Evolutionary conservation across 164 flowering plant genomes (phyloP).

Genomic region (Magnolia changhungtana): DNA sequence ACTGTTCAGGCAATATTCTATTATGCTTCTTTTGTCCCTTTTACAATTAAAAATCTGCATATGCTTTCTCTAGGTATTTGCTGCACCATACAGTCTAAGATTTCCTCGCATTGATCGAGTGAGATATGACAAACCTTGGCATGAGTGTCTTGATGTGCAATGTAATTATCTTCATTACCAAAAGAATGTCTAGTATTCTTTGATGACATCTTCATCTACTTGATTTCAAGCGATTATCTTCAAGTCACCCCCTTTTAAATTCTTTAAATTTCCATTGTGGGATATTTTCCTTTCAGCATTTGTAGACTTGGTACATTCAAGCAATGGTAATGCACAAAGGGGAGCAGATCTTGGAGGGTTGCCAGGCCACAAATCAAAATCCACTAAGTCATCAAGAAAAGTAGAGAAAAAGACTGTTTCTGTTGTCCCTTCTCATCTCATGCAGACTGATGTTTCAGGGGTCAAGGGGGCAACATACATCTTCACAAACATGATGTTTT

Average conservation of each 20-base stretch:
- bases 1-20: neutral
- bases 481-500: slow-evolving; percentile 76
- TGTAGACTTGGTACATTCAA: slow-evolving; percentile 76
- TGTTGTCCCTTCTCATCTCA: slow-evolving; percentile 76
- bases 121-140: slow-evolving; percentile 97
- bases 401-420: slow-evolving; percentile 49
- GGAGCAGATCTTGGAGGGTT: slow-evolving; percentile 33
- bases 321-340: slow-evolving; percentile 82
- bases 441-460: slow-evolving; percentile 70
- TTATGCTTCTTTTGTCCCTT: neutral
- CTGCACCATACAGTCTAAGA: slow-evolving; percentile 93
- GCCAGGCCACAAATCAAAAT: slow-evolving; percentile 38
- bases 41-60: neutral
- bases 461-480: slow-evolving; percentile 61
- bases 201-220: neutral
- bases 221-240: neutral
- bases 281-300: slow-evolving; percentile 47
- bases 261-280: neutral
- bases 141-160: slow-evolving; percentile 95
- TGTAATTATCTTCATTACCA: slow-evolving; percentile 39
- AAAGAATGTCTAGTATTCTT: neutral
- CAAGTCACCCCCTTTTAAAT: neutral
- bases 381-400: slow-evolving; percentile 36
- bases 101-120: slow-evolving; percentile 94
- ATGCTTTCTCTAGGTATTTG: slow-evolving; percentile 63